Evolutionary conservation across 257 asterid genomes (phyloP), one percentile per base, ranked within the genome.

Genomic region (Vinca minor): DNA sequence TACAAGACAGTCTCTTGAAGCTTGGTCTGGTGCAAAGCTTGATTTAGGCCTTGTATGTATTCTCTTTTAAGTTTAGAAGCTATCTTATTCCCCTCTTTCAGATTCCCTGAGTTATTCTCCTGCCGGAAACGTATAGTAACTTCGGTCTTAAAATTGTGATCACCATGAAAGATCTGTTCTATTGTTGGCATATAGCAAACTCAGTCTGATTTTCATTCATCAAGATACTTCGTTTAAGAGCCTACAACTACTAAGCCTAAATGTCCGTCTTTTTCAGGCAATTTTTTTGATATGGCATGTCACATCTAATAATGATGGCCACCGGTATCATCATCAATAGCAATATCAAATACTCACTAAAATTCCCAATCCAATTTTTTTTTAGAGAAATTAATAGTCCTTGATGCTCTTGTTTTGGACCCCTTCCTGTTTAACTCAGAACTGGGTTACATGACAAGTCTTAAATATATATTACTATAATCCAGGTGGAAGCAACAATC

Each of bases 1-100:
- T 71, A 89, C 98, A 78, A 87, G 91, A 66, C 73, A 58, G 74
- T 92, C 98, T 57, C 96, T 92, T 60, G 89, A 85, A 71, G 95
- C 91, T 70, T 92, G 98, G 98, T 87, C 96, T 59, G 87, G 87
- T 71, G 83, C 87, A 52, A 84, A 74, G 88, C 84, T 84, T 76
- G 98, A 92, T 81, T 69, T 92, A 74, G 97, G 95, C 59, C 90
- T 92, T 50, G 97, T 92, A 85, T 58, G 96, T 87, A 58, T 78
- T 64, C 58, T 56, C 14, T 54, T 20, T 25, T 1, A 21, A 35
- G 18, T 31, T 50, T 36, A 23, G 23, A 14, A 68, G 28, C 31
- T 49, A 48, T 38, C 31, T 47, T 36, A n/a, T 65, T 44, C 26
- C 21, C 54, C 50, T 59, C 29, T 52, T 47, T 8, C 67, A 23